These are phyloP conservation scores for Camellia japonica DNA, from an alignment of 148 eudicot genomes.

Conservation along the genomic window DNA sequence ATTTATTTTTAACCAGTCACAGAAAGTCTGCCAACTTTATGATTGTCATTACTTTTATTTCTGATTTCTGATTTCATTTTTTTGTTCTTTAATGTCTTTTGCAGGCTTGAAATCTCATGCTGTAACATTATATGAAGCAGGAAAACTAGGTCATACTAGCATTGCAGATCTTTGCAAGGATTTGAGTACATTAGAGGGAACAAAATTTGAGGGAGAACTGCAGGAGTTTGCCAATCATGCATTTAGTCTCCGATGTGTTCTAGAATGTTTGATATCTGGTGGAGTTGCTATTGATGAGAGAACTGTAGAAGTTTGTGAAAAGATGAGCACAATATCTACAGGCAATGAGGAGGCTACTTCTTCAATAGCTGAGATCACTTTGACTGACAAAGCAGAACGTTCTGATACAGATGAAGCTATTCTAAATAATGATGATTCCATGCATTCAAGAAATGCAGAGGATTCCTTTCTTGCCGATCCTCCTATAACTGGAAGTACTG, in stretches of 20 bases:
- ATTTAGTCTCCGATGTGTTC: slow-evolving; percentile 84
- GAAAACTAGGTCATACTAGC: slow-evolving; percentile 88
- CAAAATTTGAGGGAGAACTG: slow-evolving; percentile 93
- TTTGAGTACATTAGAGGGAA: slow-evolving; percentile 84
- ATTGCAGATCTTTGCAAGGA: slow-evolving; percentile 95
- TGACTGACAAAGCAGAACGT: slow-evolving; percentile 19
- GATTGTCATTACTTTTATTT: slow-evolving; percentile 1
- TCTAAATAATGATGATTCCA: slow-evolving; percentile 23
- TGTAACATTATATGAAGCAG: slow-evolving; percentile 95
- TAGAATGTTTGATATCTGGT: slow-evolving; percentile 89
- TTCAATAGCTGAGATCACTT: slow-evolving; percentile 29
- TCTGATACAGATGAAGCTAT: slow-evolving; percentile 20
- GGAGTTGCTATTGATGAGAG: slow-evolving; percentile 53
- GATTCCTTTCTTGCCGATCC: slow-evolving; percentile 29
- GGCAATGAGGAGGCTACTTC: slow-evolving; percentile 35
- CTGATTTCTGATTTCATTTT: neutral
- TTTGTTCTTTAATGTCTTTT: slow-evolving; percentile 19
- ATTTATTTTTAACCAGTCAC: neutral
- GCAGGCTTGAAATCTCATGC: slow-evolving; percentile 97
- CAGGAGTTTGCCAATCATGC: slow-evolving; percentile 99
- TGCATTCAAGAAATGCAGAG: slow-evolving; percentile 23
- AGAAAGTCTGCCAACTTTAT: neutral
- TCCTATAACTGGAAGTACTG: slow-evolving; percentile 24
- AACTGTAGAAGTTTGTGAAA: slow-evolving; percentile 29
- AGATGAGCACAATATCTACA: slow-evolving; percentile 28